A percentile compares a stretch with the other conserved stretches of the same genome.
These are phyloP conservation scores for Bremia lactucae DNA, from an alignment of 352 stramenopile species.

Conservation along the genomic window DNA sequence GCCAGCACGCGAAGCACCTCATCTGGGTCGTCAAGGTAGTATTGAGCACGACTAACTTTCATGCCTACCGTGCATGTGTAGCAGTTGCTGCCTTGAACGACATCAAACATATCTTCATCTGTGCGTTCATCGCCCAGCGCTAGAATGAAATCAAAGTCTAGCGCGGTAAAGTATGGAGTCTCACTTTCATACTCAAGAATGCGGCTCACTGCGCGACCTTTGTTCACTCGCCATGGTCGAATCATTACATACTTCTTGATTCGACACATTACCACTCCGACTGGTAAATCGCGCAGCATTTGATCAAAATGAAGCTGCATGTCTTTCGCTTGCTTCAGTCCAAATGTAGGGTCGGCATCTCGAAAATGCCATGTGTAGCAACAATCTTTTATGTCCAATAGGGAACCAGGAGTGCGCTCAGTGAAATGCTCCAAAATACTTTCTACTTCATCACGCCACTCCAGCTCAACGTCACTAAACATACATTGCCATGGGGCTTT, in stretches of 20 bases:
- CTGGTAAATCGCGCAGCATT: constrained; percentile 76
- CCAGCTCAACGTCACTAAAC: constrained; percentile 68
- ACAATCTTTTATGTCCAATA: constrained; percentile 80
- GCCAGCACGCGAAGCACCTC: constrained; percentile 70
- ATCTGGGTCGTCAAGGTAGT: constrained; percentile 71
- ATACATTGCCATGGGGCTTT: constrained; percentile 71
- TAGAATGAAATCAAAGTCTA: constrained; percentile 83
- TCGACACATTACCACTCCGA: constrained; percentile 79
- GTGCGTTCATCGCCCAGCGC: constrained; percentile 78
- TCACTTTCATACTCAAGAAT: constrained; percentile 80
- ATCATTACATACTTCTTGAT: constrained; percentile 87
- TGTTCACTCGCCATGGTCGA: constrained; percentile 79
- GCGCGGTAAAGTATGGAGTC: constrained; percentile 54
- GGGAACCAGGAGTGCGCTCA: constrained; percentile 73
- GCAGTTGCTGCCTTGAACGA: constrained; percentile 82
- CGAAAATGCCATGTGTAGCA: constrained; percentile 85
- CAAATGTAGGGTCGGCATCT: constrained; percentile 76
- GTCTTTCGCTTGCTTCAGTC: constrained; percentile 81
- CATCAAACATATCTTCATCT: constrained; percentile 87
- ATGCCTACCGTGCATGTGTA: constrained; percentile 82
- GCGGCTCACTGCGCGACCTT: constrained; percentile 70
- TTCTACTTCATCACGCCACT: constrained; percentile 71
- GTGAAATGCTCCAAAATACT: constrained; percentile 83
- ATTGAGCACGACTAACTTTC: constrained; percentile 82
- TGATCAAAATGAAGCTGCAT: constrained; percentile 86